These are phyloP conservation scores for Tuber aestivum DNA, from an alignment of 495 filamentous ascomycete genomes.

Conservation along the genomic window DNA sequence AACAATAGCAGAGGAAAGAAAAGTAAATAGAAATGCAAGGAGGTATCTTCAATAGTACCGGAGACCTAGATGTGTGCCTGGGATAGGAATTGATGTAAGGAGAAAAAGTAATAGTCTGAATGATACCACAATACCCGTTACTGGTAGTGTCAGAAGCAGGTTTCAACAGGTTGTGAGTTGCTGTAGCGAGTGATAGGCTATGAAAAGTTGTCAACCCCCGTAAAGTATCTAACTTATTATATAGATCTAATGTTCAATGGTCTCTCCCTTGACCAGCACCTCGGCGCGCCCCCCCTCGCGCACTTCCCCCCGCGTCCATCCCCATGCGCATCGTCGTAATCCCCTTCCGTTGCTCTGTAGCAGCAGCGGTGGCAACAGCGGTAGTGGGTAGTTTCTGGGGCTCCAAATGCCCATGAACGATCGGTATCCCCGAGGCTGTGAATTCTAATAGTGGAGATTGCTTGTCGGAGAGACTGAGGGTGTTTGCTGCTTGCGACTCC, in stretches of 20 bases:
- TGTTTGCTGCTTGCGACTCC: conserved; percentile 61
- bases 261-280: conserved; percentile 70
- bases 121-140: no score
- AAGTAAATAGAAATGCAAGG: no score
- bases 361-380: background rate
- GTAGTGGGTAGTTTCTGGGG: background rate
- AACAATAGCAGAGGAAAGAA: no score
- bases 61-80: no score
- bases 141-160: no score
- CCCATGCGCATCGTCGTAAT: background rate
- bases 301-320: background rate
- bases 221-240: background rate
- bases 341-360: background rate
- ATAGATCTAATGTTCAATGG: background rate
- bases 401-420: conserved; percentile 63
- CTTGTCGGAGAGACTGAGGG: conserved; percentile 62
- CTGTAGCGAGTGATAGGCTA: background rate
- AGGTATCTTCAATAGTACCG: no score
- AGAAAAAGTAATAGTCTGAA: no score
- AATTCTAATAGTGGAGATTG: conserved; percentile 76
- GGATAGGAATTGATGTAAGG: no score
- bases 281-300: conserved; percentile 20
- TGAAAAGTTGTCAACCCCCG: background rate
- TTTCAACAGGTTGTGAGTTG: background rate
- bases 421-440: conserved; percentile 65